Base-by-base conservation (phyloP, 2,329 filamentous ascomycete species). In the Chrysoporthe deuterocubensis region DNA sequence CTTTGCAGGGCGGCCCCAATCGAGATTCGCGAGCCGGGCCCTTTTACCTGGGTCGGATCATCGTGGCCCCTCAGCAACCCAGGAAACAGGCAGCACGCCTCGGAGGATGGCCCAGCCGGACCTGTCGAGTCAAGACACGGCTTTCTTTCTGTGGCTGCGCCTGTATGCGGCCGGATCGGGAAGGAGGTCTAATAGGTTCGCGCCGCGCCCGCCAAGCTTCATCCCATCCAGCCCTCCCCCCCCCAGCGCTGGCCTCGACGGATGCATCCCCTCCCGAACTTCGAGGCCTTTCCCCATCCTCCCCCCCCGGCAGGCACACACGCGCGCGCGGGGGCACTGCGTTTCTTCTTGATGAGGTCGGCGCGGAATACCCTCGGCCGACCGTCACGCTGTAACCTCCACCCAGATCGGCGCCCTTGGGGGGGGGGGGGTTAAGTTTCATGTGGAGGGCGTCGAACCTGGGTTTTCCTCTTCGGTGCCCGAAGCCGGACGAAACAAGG, bases 401-500 rank as follows among this genome's bases (percentile, higher is more conserved):
- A 26, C 26, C 26, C 26, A 2, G 26, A 26, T 26, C 26, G 26
- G 26, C 26, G 26, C 26, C 26, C 26, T 26, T 26, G 26, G 26
- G 26, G 26, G 26, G 26, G 26, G 26, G 26, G 26, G 26, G 1
- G 26, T 26, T 21, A 21, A 1, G 26, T 26, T 26, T 52, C 50
- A 54, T 57, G 54, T 57, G 54, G 34, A 7, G 7, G 54, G 54
- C 54, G 6, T 21, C 54, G 14, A 57, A 40, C 37, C 54, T 26
- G 8, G 54, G 34, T 57, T 21, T 40, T 26, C 26, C 26, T 57
- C 32, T 34, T 57, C 54, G 54, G 54, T 57, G 54, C 54, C 54
- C 54, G 54, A 57, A 57, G 13, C 54, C 54, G 54, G 54, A 40
- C 54, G 54, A 57, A 57, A 54, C 50, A 54, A 54, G 6, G 48